Evolutionary conservation across 192 early-diverging fungal species (phyloP).

Genomic region (Radiomyces spectabilis): DNA sequence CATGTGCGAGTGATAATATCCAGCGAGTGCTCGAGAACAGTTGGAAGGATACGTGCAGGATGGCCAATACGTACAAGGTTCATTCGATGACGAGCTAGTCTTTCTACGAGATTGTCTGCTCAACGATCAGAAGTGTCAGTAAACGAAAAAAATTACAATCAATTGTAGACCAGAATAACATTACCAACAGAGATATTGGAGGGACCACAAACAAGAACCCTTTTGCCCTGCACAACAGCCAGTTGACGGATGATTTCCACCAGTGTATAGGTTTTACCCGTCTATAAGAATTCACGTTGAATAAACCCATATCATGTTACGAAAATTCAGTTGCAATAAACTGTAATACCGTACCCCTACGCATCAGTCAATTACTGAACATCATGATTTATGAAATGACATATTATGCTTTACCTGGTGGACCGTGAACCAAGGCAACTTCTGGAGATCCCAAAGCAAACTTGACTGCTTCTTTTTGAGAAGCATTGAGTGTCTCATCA

Average conservation of each 20-base stretch:
- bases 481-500: constrained; percentile 57
- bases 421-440: constrained; percentile 76
- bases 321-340: no score
- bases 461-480: constrained; percentile 63
- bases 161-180: not conserved
- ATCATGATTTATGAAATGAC: no score
- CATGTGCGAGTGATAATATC: constrained; percentile 58
- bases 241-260: constrained; percentile 84
- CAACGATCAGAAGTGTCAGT: no score
- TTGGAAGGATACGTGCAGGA: constrained; percentile 69
- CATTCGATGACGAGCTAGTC: constrained; percentile 53
- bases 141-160: not conserved
- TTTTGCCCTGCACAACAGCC: constrained; percentile 35
- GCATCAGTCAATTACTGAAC: no score
- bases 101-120: constrained; percentile 78
- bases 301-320: no score
- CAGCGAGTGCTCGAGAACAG: constrained; percentile 60
- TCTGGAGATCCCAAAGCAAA: constrained; percentile 53
- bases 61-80: constrained; percentile 78
- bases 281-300: constrained; percentile 25
- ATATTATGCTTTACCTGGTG: no score
- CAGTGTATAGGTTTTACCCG: constrained; percentile 84
- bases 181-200: constrained; percentile 81
- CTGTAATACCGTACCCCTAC: no score
- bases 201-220: constrained; percentile 83